A percentile compares a stretch with the other conserved stretches of the same genome.
Evolutionary conservation across 106 monocot species (phyloP).

Genomic region (Dioscorea alata): DNA sequence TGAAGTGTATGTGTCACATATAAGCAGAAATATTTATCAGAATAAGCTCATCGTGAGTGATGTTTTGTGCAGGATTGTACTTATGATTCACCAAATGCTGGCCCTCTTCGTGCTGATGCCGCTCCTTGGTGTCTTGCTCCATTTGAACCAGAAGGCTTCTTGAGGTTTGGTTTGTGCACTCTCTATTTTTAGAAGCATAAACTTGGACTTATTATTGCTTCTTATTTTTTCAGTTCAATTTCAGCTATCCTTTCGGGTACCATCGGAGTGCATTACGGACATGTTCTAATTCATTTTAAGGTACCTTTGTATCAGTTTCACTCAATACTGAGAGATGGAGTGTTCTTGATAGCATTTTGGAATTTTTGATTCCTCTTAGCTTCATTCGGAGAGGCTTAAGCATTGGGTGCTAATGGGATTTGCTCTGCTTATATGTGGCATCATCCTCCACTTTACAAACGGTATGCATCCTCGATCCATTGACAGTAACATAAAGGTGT

Average conservation of each 20-base stretch:
- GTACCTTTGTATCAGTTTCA: slow-evolving; percentile 1
- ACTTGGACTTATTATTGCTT: too few relatives aligned
- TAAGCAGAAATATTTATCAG: too few relatives aligned
- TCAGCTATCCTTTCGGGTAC: slow-evolving; percentile 45
- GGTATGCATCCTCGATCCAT: slow-evolving; percentile 8
- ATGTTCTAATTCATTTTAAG: slow-evolving; percentile 48
- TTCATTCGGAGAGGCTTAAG: slow-evolving; percentile 33
- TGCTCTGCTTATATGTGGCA: slow-evolving; percentile 21
- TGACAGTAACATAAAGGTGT: not conserved
- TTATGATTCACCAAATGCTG: slow-evolving; percentile 38
- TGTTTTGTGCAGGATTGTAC: slow-evolving; percentile 26
- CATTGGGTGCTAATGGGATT: slow-evolving; percentile 40
- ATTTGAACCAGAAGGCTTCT: slow-evolving; percentile 75
- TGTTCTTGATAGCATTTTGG: not conserved
- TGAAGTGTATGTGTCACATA: too few relatives aligned
- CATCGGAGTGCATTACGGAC: slow-evolving; percentile 52
- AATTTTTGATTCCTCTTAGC: slow-evolving; percentile 7
- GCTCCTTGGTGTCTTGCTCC: slow-evolving; percentile 73
- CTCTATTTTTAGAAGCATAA: too few relatives aligned
- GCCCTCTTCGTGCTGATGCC: slow-evolving; percentile 50
- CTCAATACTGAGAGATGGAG: too few relatives aligned
- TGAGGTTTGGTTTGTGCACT: slow-evolving; percentile 33
- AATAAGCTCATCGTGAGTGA: too few relatives aligned
- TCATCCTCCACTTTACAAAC: slow-evolving; percentile 48
- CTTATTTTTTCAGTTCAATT: slow-evolving; percentile 22